A percentile compares a stretch with the other conserved stretches of the same genome.
phyloP scores from a whole-genome alignment of 2,329 filamentous ascomycete genomes.

The Colletotrichum incanum region DNA sequence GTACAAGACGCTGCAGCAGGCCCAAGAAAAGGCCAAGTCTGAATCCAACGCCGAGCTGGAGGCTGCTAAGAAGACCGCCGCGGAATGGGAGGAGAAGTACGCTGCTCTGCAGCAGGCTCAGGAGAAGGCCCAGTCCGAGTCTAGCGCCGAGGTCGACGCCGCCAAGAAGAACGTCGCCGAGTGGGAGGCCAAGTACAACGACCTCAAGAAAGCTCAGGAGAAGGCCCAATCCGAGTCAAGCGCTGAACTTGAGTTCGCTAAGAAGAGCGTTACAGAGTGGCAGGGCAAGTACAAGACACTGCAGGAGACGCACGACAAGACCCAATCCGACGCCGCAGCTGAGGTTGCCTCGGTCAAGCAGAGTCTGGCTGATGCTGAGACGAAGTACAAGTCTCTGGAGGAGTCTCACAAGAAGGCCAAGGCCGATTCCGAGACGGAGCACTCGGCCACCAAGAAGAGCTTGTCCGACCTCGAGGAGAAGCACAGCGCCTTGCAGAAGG shows the following conservation, averaged over 20 bases:
- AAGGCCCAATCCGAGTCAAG: too few relatives aligned
- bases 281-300: constrained; percentile 49
- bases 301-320: constrained; percentile 47
- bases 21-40: constrained; percentile 17
- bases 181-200: constrained; percentile 45
- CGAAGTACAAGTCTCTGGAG: constrained; percentile 45
- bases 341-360: constrained; percentile 50
- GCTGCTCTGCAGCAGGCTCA: constrained; percentile 45
- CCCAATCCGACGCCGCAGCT: constrained; percentile 52
- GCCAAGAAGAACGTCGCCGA: constrained; percentile 43
- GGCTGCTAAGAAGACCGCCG: constrained; percentile 37
- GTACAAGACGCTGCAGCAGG: constrained; percentile 42
- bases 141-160: constrained; percentile 40
- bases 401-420: constrained; percentile 47
- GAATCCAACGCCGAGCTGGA: constrained; percentile 35
- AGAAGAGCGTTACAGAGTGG: too few relatives aligned
- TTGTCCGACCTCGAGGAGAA: constrained; percentile 43
- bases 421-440: constrained; percentile 27
- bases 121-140: constrained; percentile 49
- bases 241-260: too few relatives aligned
- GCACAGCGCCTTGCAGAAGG: constrained; percentile 33
- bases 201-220: too few relatives aligned
- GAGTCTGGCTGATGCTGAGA: constrained; percentile 47
- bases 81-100: constrained; percentile 51
- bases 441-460: constrained; percentile 34